phyloP scores from a whole-genome alignment of 2,329 filamentous ascomycete species.

The Orbilia oligospora region DNA sequence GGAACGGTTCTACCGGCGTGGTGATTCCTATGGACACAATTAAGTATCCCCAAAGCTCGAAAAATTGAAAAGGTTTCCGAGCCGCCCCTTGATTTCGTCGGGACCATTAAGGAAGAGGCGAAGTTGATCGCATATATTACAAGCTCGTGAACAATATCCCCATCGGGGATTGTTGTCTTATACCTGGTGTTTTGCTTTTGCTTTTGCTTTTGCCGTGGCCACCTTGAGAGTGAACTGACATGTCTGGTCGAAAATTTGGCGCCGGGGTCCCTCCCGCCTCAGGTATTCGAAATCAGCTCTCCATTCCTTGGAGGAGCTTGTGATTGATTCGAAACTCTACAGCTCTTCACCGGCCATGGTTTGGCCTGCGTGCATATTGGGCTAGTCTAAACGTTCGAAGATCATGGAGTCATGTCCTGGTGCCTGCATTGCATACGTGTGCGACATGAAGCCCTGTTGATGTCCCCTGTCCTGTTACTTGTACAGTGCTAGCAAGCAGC shows the following conservation, averaged over 20 bases:
- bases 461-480: conserved; percentile 24
- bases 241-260: conserved; percentile 3
- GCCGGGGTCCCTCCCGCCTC: conserved; percentile 8
- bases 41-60: not conserved
- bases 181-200: conserved; percentile 7
- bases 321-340: conserved; percentile 14
- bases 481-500: not conserved
- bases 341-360: not conserved
- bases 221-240: not conserved
- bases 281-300: not conserved
- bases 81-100: conserved; percentile 19
- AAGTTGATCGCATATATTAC: conserved; percentile 21
- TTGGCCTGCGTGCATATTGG: conserved; percentile 15
- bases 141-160: conserved; percentile 9
- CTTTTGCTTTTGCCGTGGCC: no score
- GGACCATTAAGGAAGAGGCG: conserved; percentile 28
- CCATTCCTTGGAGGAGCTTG: conserved; percentile 4
- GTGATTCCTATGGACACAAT: conserved; percentile 19
- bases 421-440: conserved; percentile 22
- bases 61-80: conserved; percentile 12
- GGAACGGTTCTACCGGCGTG: not conserved
- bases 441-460: conserved; percentile 26
- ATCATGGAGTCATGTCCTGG: conserved; percentile 9
- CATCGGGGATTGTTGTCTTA: conserved; percentile 1
- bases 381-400: conserved; percentile 25